Evolutionary conservation across 768 basidiomycete genomes (phyloP).

Genomic region (Naematelia encephala): DNA sequence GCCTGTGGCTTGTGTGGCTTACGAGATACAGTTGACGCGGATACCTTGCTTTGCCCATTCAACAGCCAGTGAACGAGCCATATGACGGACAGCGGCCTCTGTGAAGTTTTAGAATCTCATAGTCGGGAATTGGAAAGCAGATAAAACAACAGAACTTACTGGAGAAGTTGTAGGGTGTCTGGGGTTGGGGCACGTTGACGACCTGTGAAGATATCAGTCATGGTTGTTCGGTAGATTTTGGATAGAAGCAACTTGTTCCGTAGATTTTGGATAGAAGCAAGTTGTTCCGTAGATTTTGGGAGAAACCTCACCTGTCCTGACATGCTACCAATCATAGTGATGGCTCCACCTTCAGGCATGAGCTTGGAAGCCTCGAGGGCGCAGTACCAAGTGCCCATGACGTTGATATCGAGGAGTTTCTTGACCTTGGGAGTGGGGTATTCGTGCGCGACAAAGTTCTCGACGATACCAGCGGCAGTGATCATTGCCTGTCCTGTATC

Average conservation of each 20-base stretch:
- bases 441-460: slow-evolving; percentile 85
- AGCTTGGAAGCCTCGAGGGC: slow-evolving; percentile 88
- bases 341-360: slow-evolving; percentile 78
- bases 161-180: slow-evolving; percentile 94
- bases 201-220: slow-evolving; percentile 58
- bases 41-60: slow-evolving; percentile 92
- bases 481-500: slow-evolving; percentile 58
- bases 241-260: no score
- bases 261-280: no score
- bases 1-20: no score
- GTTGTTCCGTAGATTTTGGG: background rate
- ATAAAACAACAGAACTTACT: slow-evolving; percentile 48
- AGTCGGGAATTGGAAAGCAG: background rate
- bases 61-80: slow-evolving; percentile 86
- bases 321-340: slow-evolving; percentile 87
- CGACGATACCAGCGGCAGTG: slow-evolving; percentile 71
- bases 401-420: slow-evolving; percentile 84
- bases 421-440: slow-evolving; percentile 84
- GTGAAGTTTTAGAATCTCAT: background rate
- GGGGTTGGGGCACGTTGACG: slow-evolving; percentile 84
- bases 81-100: slow-evolving; percentile 72
- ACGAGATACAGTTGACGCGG: slow-evolving; percentile 68
- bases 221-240: background rate
- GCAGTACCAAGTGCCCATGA: slow-evolving; percentile 88
- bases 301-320: slow-evolving; percentile 67